Conservation (phyloP, 306 rosid species). For the Benincasa hispida region DNA sequence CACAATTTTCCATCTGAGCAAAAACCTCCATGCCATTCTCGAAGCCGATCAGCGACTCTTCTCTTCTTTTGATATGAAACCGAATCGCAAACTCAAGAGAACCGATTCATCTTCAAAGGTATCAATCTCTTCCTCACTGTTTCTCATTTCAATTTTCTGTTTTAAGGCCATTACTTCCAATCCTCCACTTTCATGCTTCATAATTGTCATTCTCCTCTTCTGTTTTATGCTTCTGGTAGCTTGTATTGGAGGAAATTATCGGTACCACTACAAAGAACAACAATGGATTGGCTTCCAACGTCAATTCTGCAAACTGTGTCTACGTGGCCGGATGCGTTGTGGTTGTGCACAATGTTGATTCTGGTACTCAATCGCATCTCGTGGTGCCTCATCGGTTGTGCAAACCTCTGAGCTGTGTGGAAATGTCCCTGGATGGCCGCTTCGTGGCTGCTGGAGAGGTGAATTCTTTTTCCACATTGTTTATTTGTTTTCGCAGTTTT, state of each 20-base stretch:
- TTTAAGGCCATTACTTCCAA: not conserved
- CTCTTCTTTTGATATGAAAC: slow-evolving; percentile 25
- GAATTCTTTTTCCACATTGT: not conserved
- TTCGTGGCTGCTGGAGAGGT: slow-evolving; percentile 76
- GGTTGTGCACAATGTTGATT: slow-evolving; percentile 40
- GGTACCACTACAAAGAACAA: slow-evolving; percentile 46
- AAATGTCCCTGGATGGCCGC: slow-evolving; percentile 47
- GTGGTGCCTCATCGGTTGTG: slow-evolving; percentile 46
- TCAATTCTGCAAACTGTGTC: slow-evolving; percentile 29
- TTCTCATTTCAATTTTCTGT: not conserved
- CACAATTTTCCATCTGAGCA: not conserved
- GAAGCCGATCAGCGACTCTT: not conserved
- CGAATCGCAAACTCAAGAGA: slow-evolving; percentile 35
- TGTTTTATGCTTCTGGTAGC: slow-evolving; percentile 18
- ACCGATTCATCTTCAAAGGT: slow-evolving; percentile 33
- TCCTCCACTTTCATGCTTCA: not conserved
- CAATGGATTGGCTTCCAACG: slow-evolving; percentile 50
- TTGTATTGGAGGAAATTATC: slow-evolving; percentile 55
- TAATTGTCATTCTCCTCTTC: not conserved
- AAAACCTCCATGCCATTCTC: not conserved
- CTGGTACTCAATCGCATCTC: slow-evolving; percentile 46
- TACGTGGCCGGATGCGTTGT: slow-evolving; percentile 60
- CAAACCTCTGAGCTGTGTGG: slow-evolving; percentile 56
- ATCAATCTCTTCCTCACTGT: not conserved
- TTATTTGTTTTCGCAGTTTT: not conserved